These are phyloP conservation scores for Pleurotus pulmonarius DNA, from an alignment of 768 basidiomycete genomes.

Conservation along the genomic window DNA sequence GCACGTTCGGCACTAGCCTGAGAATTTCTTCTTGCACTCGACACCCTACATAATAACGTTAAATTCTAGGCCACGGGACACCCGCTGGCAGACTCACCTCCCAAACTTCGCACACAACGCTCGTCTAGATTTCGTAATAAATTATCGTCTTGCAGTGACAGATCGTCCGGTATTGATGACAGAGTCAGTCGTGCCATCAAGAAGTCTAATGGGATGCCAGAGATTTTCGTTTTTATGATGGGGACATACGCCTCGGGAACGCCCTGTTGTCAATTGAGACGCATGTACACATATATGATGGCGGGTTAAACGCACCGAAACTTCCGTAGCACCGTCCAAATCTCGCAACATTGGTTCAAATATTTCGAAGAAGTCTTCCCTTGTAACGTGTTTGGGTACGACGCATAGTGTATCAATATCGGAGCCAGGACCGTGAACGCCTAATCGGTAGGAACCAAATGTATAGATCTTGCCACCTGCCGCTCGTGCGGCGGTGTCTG, in stretches of 20 bases:
- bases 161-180: constrained; percentile 86
- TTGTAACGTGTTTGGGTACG: constrained; percentile 92
- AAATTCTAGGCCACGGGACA: constrained; percentile 6
- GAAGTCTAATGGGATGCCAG: constrained; percentile 91
- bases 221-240: constrained; percentile 87
- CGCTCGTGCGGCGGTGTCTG: constrained; percentile 80
- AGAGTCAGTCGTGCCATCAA: constrained; percentile 87
- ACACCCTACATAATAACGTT: constrained; percentile 55
- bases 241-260: constrained; percentile 98
- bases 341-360: constrained; percentile 88
- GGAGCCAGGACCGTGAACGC: constrained; percentile 91
- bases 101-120: constrained; percentile 90
- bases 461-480: constrained; percentile 99
- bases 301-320: constrained; percentile 62
- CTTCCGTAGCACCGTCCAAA: constrained; percentile 80
- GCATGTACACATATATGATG: background rate
- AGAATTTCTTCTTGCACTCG: constrained; percentile 95
- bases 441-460: constrained; percentile 96
- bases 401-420: constrained; percentile 99
- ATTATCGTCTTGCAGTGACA: constrained; percentile 88
- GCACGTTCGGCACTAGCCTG: constrained; percentile 89
- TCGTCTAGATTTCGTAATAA: constrained; percentile 92
- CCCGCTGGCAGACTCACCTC: constrained; percentile 45
- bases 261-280: constrained; percentile 47
- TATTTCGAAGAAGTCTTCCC: constrained; percentile 92